A percentile compares a stretch with the other conserved stretches of the same genome.
These are phyloP conservation scores for Pseudogymnoascus sp. DNA, from an alignment of 2,329 filamentous ascomycete species.

Conservation along the genomic window DNA sequence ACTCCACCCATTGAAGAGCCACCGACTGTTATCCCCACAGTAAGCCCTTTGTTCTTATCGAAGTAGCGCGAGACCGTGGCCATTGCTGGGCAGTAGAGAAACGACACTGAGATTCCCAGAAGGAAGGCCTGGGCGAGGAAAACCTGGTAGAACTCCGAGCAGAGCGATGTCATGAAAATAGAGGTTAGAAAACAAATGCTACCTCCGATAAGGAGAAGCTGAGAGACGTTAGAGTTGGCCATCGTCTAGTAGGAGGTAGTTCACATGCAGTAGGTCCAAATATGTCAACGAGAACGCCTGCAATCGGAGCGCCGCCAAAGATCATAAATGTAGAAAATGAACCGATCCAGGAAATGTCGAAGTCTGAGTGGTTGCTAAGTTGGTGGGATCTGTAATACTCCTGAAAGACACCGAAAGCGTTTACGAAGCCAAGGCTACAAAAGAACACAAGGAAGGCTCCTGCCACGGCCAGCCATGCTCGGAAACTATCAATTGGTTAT, in stretches of 20 bases:
- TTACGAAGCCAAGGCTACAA: conserved; percentile 29
- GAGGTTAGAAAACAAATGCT: conserved; percentile 17
- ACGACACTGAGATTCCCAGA: conserved; percentile 18
- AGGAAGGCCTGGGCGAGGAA: conserved; percentile 25
- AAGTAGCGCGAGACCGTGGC: conserved; percentile 17
- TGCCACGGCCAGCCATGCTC: conserved; percentile 12
- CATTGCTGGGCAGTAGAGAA: conserved; percentile 23
- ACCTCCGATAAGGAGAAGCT: background rate
- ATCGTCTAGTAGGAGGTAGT: background rate
- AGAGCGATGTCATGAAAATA: conserved; percentile 27
- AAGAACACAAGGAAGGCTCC: conserved; percentile 21
- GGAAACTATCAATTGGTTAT: background rate
- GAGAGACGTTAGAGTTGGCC: background rate
- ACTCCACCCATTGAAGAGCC: conserved; percentile 30
- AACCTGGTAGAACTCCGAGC: conserved; percentile 28
- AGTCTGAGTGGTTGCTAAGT: conserved; percentile 20
- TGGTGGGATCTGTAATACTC: conserved; percentile 24
- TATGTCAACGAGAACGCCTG: conserved; percentile 27
- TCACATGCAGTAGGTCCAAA: conserved; percentile 23
- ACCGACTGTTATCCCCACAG: conserved; percentile 22
- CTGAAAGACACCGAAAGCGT: conserved; percentile 31
- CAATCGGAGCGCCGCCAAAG: conserved; percentile 19
- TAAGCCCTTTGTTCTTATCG: conserved; percentile 14
- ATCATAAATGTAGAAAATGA: conserved; percentile 28
- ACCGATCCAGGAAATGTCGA: conserved; percentile 30